Evolutionary conservation across 108 stramenopile species (phyloP).

Genomic region (Cylindrotheca fusiformis): DNA sequence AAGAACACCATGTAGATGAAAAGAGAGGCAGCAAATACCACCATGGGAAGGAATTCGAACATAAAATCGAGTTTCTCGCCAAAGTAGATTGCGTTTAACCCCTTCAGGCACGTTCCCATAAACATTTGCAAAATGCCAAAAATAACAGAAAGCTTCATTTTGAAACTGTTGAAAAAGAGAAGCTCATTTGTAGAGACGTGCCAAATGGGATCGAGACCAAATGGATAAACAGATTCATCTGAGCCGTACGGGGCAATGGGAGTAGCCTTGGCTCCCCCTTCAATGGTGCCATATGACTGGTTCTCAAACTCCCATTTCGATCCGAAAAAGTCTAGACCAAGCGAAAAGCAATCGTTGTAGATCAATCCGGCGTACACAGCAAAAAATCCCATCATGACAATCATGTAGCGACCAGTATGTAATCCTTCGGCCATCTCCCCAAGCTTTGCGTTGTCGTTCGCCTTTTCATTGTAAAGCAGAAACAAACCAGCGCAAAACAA

Average conservation of each 20-base stretch:
- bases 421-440: slow-evolving; percentile 89
- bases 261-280: slow-evolving; percentile 66
- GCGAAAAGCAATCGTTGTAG: slow-evolving; percentile 98
- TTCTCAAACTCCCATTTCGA: slow-evolving; percentile 81
- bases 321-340: slow-evolving; percentile 92
- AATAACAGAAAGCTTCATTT: slow-evolving; percentile 99
- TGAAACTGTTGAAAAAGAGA: slow-evolving; percentile 98
- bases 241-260: slow-evolving; percentile 69
- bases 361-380: slow-evolving; percentile 96
- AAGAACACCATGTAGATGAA: slow-evolving; percentile 98
- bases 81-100: slow-evolving; percentile 93
- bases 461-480: slow-evolving; percentile 81
- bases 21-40: slow-evolving; percentile 87
- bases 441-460: slow-evolving; percentile 72
- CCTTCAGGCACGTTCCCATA: slow-evolving; percentile 90
- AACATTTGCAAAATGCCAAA: slow-evolving; percentile 99
- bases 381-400: slow-evolving; percentile 97
- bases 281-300: slow-evolving; percentile 53
- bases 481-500: slow-evolving; percentile 80
- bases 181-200: slow-evolving; percentile 94
- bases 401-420: slow-evolving; percentile 94
- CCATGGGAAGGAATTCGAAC: slow-evolving; percentile 97
- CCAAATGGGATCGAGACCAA: slow-evolving; percentile 99
- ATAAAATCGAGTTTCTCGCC: slow-evolving; percentile 85
- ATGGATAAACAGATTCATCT: slow-evolving; percentile 89